Evolutionary conservation across 2,329 filamentous ascomycete genomes (phyloP).

Genomic region (Trichoderma sp.): DNA sequence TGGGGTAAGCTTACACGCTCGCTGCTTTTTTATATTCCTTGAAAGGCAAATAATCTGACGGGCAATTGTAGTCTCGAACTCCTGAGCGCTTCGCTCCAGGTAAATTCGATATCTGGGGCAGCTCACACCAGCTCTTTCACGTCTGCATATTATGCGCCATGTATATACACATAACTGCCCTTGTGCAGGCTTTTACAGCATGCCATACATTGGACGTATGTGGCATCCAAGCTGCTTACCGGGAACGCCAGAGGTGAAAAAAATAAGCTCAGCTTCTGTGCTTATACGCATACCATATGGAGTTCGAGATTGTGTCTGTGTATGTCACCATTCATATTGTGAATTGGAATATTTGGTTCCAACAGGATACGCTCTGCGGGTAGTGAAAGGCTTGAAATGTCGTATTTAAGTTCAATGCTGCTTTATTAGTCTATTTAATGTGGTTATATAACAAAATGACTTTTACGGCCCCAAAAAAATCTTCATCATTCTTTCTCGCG

Average conservation of each 20-base stretch:
- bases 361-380: too few species aligned
- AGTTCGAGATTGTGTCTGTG: too few species aligned
- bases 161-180: neutral
- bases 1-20: neutral
- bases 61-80: neutral
- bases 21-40: neutral
- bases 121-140: neutral
- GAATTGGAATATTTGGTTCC: too few species aligned
- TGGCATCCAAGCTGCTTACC: neutral
- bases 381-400: too few species aligned
- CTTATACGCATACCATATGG: too few species aligned
- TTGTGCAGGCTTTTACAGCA: neutral
- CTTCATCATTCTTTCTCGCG: too few species aligned
- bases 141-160: neutral
- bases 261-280: too few species aligned
- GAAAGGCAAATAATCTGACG: neutral
- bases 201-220: neutral
- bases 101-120: neutral
- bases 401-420: too few species aligned
- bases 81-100: neutral
- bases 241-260: neutral
- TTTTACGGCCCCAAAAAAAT: too few species aligned
- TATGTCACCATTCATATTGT: too few species aligned
- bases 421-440: too few species aligned
- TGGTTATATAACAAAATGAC: too few species aligned